phyloP scores from a whole-genome alignment of 23 red algal species.

The Agarophyton chilense region DNA sequence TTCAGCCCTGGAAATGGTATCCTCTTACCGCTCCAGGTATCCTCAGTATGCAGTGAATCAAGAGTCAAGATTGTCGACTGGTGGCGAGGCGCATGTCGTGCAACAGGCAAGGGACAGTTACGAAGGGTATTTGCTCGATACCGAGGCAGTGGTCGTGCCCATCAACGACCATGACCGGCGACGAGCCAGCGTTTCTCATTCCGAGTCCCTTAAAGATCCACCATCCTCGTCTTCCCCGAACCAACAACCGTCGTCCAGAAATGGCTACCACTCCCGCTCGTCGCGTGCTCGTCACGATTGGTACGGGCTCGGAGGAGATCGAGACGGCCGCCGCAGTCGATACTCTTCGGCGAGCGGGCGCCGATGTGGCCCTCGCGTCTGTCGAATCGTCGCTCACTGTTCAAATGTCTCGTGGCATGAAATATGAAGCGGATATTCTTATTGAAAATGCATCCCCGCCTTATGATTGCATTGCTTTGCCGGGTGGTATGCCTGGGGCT shows the following conservation, averaged over 20 bases:
- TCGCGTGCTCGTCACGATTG: conserved; percentile 82
- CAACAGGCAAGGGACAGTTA: too few relatives aligned
- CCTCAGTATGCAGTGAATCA: too few relatives aligned
- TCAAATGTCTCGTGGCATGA: conserved; percentile 82
- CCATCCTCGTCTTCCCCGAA: conserved; percentile 3
- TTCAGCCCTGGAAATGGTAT: too few relatives aligned
- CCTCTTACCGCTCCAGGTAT: too few relatives aligned
- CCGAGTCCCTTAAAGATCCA: conserved; percentile 3
- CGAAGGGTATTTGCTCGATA: too few relatives aligned
- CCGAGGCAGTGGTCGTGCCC: too few relatives aligned
- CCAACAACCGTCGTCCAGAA: neutral
- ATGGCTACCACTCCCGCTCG: conserved; percentile 22
- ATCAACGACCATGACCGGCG: neutral
- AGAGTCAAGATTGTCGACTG: too few relatives aligned
- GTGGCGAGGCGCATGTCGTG: too few relatives aligned
- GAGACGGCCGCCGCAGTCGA: conserved; percentile 84
- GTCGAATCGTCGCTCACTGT: conserved; percentile 73
- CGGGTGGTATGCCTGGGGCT: conserved; percentile 96
- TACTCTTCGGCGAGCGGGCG: conserved; percentile 92
- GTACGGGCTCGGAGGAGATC: conserved; percentile 91
- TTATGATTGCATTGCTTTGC: conserved; percentile 80
- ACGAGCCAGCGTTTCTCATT: neutral
- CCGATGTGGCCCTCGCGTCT: conserved; percentile 89
- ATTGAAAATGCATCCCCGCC: conserved; percentile 46
- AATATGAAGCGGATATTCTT: conserved; percentile 75